A percentile compares a stretch with the other conserved stretches of the same genome.
Conservation (phyloP, 345 rosid genomes). For the Eucalyptus polyanthemos region DNA sequence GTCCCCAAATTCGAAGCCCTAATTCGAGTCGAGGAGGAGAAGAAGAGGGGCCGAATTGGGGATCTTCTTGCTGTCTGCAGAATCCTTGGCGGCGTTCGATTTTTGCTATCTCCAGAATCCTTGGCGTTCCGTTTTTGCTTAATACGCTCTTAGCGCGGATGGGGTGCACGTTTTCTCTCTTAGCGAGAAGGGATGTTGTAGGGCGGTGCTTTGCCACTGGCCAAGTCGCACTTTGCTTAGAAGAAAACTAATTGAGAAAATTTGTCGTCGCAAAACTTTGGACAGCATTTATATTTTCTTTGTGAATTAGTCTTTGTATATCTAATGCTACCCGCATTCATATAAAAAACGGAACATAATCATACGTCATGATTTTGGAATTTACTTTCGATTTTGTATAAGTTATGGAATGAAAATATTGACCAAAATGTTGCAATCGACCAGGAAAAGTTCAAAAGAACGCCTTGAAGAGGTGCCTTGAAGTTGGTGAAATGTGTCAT, state of each 20-base stretch:
- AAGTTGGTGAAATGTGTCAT: not conserved
- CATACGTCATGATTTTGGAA: not conserved
- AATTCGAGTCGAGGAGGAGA: not conserved
- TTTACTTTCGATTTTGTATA: too few species aligned
- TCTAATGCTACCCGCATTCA: not conserved
- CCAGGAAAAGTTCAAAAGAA: not conserved
- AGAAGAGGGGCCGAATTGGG: rapidly evolving
- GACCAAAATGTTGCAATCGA: not conserved
- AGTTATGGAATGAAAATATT: not conserved
- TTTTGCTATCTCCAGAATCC: not conserved
- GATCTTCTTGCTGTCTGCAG: rapidly evolving
- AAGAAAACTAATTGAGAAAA: too few species aligned
- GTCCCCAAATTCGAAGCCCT: not conserved
- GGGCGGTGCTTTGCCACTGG: not conserved
- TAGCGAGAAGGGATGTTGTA: not conserved
- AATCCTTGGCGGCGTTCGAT: not conserved
- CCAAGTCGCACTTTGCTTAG: not conserved
- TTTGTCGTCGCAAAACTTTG: not conserved
- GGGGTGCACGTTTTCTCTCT: not conserved
- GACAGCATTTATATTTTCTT: not conserved
- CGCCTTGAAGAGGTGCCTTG: not conserved
- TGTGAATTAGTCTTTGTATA: not conserved
- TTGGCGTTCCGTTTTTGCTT: not conserved
- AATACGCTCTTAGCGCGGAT: not conserved
- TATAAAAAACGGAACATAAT: too few species aligned